Evolutionary conservation across 225 moss, liverwort and hornwort species (phyloP).

Genomic region (Bryum argenteum): DNA sequence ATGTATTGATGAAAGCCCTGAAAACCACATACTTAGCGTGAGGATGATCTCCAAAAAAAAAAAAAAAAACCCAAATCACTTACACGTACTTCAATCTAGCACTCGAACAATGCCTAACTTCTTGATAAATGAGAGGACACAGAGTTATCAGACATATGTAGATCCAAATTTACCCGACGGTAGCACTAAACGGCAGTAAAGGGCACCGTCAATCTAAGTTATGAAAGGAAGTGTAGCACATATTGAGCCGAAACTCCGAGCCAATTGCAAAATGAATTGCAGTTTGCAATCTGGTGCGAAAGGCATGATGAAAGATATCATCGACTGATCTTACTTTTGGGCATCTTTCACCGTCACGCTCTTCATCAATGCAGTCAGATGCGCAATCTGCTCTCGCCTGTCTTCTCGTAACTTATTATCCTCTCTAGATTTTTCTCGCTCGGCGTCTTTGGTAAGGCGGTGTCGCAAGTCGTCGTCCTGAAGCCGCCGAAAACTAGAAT

Average conservation of each 20-base stretch:
- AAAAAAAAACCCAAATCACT: slow-evolving; percentile 11
- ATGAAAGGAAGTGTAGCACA: slow-evolving; percentile 3
- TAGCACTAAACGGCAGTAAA: slow-evolving; percentile 5
- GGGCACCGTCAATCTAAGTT: slow-evolving; percentile 16
- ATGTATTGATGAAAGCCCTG: slow-evolving; percentile 95
- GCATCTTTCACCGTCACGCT: slow-evolving; percentile 98
- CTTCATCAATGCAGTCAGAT: slow-evolving; percentile 82
- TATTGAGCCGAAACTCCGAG: slow-evolving; percentile 19
- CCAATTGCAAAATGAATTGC: slow-evolving; percentile 9
- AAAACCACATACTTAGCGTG: slow-evolving; percentile 33
- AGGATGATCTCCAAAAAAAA: slow-evolving; percentile 15
- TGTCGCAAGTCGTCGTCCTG: slow-evolving; percentile 65
- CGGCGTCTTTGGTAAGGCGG: slow-evolving; percentile 56
- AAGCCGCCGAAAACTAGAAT: slow-evolving; percentile 59
- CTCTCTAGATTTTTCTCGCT: slow-evolving; percentile 59
- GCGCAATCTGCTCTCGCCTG: slow-evolving; percentile 63
- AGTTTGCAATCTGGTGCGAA: slow-evolving; percentile 14
- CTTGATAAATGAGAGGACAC: background rate
- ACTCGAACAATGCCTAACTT: slow-evolving; percentile 19
- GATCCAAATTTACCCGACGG: background rate
- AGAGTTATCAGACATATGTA: slow-evolving; percentile 3
- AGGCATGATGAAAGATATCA: background rate
- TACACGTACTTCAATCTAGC: slow-evolving; percentile 8
- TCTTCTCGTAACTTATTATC: slow-evolving; percentile 53
- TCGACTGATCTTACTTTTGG: slow-evolving; percentile 73